A percentile compares a stretch with the other conserved stretches of the same genome.
Conservation (phyloP, 495 filamentous ascomycete species). For the Tuber calosporum region DNA sequence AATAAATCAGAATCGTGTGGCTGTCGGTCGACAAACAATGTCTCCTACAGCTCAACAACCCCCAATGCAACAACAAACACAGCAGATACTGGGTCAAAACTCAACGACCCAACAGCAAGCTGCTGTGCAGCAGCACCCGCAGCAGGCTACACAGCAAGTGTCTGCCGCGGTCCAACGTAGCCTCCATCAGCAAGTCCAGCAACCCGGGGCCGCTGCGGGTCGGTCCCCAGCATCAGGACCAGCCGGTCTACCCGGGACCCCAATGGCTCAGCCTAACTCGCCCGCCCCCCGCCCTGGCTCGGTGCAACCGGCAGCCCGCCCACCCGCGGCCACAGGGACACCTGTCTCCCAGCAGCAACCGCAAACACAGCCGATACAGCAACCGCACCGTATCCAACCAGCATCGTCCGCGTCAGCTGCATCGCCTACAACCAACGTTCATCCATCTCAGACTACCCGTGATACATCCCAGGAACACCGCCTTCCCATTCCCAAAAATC, state of each 20-base stretch:
- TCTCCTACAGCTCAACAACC: conserved; percentile 44
- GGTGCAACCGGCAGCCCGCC: conserved; percentile 28
- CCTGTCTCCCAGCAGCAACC: conserved; percentile 28
- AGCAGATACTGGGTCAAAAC: not conserved
- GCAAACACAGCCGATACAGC: conserved; percentile 32
- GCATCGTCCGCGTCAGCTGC: conserved; percentile 25
- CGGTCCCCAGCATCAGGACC: conserved; percentile 21
- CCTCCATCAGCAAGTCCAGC: conserved; percentile 13
- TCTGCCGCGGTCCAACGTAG: conserved; percentile 12
- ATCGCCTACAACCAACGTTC: conserved; percentile 49
- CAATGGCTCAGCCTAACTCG: conserved; percentile 35
- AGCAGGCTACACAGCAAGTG: conserved; percentile 7
- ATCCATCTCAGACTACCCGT: conserved; percentile 46
- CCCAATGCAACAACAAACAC: conserved; percentile 45
- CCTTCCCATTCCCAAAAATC: conserved; percentile 71
- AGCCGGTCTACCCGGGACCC: conserved; percentile 13
- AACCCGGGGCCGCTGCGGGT: conserved; percentile 7
- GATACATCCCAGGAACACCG: conserved; percentile 42
- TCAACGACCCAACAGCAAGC: conserved; percentile 15
- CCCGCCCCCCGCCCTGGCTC: conserved; percentile 35
- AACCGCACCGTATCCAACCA: conserved; percentile 26
- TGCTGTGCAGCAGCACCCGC: conserved; percentile 2
- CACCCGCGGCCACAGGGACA: conserved; percentile 32
- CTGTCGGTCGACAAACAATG: conserved; percentile 26
- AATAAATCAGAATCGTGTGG: conserved; percentile 9